Evolutionary conservation across 2,329 filamentous ascomycete genomes (phyloP).

Genomic region (Beauveria varroae): DNA sequence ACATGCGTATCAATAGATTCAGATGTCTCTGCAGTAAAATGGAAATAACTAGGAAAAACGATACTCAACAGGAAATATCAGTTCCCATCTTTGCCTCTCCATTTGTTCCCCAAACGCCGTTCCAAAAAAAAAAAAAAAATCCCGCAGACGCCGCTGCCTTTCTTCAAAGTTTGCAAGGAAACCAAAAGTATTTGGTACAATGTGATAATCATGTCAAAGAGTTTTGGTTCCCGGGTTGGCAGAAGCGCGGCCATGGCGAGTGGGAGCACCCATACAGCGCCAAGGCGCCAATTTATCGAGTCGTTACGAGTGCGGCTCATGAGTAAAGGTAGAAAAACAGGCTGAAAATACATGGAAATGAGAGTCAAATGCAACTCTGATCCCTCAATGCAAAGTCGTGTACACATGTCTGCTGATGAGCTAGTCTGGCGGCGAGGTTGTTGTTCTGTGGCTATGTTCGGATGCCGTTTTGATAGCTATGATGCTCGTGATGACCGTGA

Average conservation of each 20-base stretch:
- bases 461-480: conserved; percentile 17
- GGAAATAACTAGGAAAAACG: conserved; percentile 7
- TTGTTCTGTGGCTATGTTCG: conserved; percentile 11
- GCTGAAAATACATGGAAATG: conserved; percentile 3
- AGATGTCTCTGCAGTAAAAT: conserved; percentile 12
- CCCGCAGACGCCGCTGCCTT: conserved; percentile 15
- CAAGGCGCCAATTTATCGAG: background rate
- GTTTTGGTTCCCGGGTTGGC: background rate
- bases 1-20: conserved; percentile 8
- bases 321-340: background rate
- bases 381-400: conserved; percentile 8
- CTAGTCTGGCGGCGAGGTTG: conserved; percentile 10
- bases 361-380: background rate
- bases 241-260: background rate
- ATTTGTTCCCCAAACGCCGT: conserved; percentile 25
- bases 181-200: background rate
- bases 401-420: conserved; percentile 14
- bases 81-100: conserved; percentile 20
- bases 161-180: background rate
- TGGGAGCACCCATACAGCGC: background rate
- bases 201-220: background rate
- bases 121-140: conserved; percentile 14
- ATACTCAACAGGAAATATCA: conserved; percentile 12
- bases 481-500: conserved; percentile 29
- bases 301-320: background rate